Conservation (phyloP, 2,329 filamentous ascomycete species). For the Truncatella angustata region DNA sequence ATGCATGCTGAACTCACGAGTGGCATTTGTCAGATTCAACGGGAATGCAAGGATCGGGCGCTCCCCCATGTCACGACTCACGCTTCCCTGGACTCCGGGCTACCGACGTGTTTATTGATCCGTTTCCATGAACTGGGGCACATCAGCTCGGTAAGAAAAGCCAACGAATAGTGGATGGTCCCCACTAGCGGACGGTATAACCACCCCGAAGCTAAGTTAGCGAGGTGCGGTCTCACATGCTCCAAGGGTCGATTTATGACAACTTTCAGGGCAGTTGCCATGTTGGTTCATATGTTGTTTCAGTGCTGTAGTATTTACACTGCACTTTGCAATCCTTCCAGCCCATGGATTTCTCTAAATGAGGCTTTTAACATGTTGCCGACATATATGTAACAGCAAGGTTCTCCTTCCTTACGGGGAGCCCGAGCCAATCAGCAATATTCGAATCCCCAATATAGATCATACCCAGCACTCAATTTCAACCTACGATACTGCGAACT, state of each 20-base stretch:
- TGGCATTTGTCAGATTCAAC: not conserved
- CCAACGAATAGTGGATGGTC: not conserved
- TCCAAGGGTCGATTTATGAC: not conserved
- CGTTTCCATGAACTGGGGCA: not conserved
- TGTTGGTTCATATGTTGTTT: not conserved
- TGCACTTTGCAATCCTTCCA: not conserved
- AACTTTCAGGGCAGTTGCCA: not conserved
- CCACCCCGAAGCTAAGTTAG: not conserved
- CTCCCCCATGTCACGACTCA: not conserved
- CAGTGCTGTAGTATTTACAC: not conserved
- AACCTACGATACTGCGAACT: too few relatives aligned
- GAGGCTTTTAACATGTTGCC: not conserved
- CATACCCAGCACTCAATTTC: not conserved
- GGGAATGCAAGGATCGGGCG: constrained; percentile 5
- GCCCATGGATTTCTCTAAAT: not conserved
- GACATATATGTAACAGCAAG: not conserved
- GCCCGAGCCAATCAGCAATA: not conserved
- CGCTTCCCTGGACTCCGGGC: not conserved
- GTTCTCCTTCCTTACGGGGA: not conserved
- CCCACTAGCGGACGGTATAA: constrained; percentile 1
- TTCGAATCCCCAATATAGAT: not conserved
- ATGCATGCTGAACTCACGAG: not conserved
- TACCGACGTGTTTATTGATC: not conserved
- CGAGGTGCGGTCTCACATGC: not conserved
- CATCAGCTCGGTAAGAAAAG: not conserved